Percentiles rank a stretch among this genome's conserved stretches.
These are phyloP conservation scores for Tetrapisispora iriomotensis DNA, from an alignment of 805 yeast species.

Conservation along the genomic window DNA sequence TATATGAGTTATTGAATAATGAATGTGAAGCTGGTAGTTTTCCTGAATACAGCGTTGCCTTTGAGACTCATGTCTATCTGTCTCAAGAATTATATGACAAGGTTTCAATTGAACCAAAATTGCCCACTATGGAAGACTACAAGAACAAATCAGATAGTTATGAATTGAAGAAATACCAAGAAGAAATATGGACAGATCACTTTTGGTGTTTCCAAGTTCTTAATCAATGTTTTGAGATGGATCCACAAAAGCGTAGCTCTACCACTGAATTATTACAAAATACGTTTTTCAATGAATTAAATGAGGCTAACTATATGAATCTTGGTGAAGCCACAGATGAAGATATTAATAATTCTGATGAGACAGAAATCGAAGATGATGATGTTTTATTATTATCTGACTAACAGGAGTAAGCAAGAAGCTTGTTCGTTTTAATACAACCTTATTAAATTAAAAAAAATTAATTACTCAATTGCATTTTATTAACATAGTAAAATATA, in stretches of 20 bases:
- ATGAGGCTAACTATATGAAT: slow-evolving; percentile 13
- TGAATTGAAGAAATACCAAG: slow-evolving; percentile 24
- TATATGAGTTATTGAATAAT: slow-evolving; percentile 19
- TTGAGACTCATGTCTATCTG: slow-evolving; percentile 48
- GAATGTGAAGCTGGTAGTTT: slow-evolving; percentile 45
- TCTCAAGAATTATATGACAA: slow-evolving; percentile 31
- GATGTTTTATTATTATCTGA: slow-evolving; percentile 22
- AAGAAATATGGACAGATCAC: slow-evolving; percentile 30
- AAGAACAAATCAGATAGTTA: slow-evolving; percentile 12
- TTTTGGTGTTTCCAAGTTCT: slow-evolving; percentile 44
- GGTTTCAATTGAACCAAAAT: slow-evolving; percentile 19
- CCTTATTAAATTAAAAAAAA: neutral
- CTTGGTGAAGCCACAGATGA: slow-evolving; percentile 22
- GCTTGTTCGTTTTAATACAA: neutral
- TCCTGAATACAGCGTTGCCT: slow-evolving; percentile 63
- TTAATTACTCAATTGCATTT: neutral
- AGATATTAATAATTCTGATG: slow-evolving; percentile 15
- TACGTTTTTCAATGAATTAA: slow-evolving; percentile 47
- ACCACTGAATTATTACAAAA: slow-evolving; percentile 48
- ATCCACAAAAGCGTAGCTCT: slow-evolving; percentile 45
- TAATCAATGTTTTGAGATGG: slow-evolving; percentile 47
- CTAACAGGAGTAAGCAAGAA: neutral
- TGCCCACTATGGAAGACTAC: slow-evolving; percentile 9
- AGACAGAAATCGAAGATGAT: slow-evolving; percentile 14
- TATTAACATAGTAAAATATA: neutral